Percentiles rank a stretch among this genome's conserved stretches.
phyloP scores from a whole-genome alignment of 106 monocot genomes.

The Dioscorea zingiberensis region DNA sequence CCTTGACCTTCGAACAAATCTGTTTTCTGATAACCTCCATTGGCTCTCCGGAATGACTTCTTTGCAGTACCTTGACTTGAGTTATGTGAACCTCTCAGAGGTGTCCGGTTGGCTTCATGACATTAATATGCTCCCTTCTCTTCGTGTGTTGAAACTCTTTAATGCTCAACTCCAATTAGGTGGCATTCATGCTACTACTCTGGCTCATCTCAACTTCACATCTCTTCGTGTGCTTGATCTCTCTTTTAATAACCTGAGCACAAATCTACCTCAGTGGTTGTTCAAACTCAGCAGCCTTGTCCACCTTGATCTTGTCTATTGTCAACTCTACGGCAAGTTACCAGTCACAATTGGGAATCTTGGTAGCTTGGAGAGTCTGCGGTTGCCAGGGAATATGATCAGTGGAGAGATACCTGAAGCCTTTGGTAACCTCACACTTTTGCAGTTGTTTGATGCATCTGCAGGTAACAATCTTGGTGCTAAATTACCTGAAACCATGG shows the following conservation, averaged over 20 bases:
- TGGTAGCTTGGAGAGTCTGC: too few relatives aligned
- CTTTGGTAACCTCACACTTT: too few relatives aligned
- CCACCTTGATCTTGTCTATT: not conserved
- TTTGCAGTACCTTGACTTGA: constrained; percentile 1
- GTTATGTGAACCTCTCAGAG: not conserved
- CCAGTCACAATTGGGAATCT: not conserved
- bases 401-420: too few relatives aligned
- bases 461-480: too few relatives aligned
- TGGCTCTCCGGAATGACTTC: not conserved
- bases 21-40: constrained; percentile 1
- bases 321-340: not conserved
- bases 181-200: not conserved
- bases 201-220: not conserved
- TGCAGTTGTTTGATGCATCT: too few relatives aligned
- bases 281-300: not conserved
- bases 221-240: not conserved
- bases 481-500: not conserved
- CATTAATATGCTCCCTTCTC: not conserved
- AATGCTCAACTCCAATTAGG: not conserved
- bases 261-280: constrained; percentile 1
- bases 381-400: too few relatives aligned
- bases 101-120: not conserved
- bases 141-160: not conserved
- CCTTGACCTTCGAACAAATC: not conserved
- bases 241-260: not conserved